phyloP scores from a whole-genome alignment of 2,329 filamentous ascomycete genomes.

The Ophiobolus disseminans region DNA sequence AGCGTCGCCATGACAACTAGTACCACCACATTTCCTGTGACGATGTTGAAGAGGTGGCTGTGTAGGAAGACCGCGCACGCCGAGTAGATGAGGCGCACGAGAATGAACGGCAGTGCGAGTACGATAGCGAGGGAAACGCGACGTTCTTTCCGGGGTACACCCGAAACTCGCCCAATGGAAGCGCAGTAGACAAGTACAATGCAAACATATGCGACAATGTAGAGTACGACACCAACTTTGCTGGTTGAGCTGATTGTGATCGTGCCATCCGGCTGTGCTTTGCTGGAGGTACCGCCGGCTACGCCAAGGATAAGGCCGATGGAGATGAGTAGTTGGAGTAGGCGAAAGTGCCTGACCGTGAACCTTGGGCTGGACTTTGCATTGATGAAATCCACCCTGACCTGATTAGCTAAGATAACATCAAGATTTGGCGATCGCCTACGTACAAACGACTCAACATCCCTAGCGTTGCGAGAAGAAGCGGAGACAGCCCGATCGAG shows the following conservation, averaged over 20 bases:
- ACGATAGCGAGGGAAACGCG: conserved; percentile 18
- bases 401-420: not conserved
- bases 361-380: conserved; percentile 20
- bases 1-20: conserved; percentile 21
- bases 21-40: conserved; percentile 19
- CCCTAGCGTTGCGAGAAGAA: conserved; percentile 57
- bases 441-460: conserved; percentile 50
- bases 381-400: conserved; percentile 23
- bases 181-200: conserved; percentile 12
- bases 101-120: conserved; percentile 26
- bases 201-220: conserved; percentile 21
- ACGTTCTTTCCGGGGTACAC: conserved; percentile 18
- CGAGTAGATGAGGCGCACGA: conserved; percentile 27
- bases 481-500: conserved; percentile 58
- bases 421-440: not conserved
- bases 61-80: conserved; percentile 20
- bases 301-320: conserved; percentile 48
- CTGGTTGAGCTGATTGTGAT: conserved; percentile 22
- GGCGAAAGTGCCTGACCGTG: conserved; percentile 31
- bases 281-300: conserved; percentile 21
- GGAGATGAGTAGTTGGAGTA: conserved; percentile 41
- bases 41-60: conserved; percentile 22
- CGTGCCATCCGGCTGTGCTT: conserved; percentile 15
- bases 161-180: conserved; percentile 5
- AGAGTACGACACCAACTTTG: conserved; percentile 25